phyloP scores from a whole-genome alignment of 768 basidiomycete species.

The Candolleomyces efflorescens region DNA sequence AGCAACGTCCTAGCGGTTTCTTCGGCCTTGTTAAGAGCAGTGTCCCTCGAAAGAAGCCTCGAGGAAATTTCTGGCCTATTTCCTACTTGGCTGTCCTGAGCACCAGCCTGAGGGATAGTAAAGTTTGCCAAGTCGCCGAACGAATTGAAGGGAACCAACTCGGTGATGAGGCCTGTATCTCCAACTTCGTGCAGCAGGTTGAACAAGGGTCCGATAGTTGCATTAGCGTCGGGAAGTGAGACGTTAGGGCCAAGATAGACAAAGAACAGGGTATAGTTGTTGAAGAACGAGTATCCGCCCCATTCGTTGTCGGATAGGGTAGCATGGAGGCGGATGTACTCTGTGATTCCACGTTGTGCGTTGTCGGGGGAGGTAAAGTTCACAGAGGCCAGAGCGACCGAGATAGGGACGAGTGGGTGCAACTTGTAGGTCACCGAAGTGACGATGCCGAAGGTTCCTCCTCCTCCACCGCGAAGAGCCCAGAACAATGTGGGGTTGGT shows the following conservation, averaged over 20 bases:
- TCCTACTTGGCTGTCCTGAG: constrained; percentile 16
- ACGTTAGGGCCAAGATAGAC: constrained; percentile 30
- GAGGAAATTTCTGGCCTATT: constrained; percentile 24
- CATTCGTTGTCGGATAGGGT: constrained; percentile 39
- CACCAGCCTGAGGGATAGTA: background rate
- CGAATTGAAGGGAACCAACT: constrained; percentile 16
- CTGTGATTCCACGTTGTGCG: constrained; percentile 26
- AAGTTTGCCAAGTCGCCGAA: constrained; percentile 21
- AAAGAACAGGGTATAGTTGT: constrained; percentile 18
- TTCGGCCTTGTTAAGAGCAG: constrained; percentile 18
- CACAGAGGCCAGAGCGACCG: constrained; percentile 19
- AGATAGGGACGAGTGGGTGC: constrained; percentile 32
- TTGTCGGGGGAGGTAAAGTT: constrained; percentile 27
- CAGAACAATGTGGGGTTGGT: constrained; percentile 46
- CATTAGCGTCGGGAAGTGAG: constrained; percentile 28
- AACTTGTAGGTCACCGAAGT: constrained; percentile 44
- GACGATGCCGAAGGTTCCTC: constrained; percentile 45
- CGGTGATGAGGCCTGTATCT: constrained; percentile 6
- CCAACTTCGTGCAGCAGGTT: constrained; percentile 18
- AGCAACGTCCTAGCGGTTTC: constrained; percentile 22
- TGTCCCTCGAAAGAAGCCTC: constrained; percentile 28
- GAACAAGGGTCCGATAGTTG: constrained; percentile 30
- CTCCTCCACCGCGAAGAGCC: constrained; percentile 50
- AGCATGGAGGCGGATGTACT: constrained; percentile 29
- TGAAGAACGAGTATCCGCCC: constrained; percentile 32